These are phyloP conservation scores for Marchantia paleacea DNA, from an alignment of 225 moss, liverwort and hornwort genomes.

Conservation along the genomic window DNA sequence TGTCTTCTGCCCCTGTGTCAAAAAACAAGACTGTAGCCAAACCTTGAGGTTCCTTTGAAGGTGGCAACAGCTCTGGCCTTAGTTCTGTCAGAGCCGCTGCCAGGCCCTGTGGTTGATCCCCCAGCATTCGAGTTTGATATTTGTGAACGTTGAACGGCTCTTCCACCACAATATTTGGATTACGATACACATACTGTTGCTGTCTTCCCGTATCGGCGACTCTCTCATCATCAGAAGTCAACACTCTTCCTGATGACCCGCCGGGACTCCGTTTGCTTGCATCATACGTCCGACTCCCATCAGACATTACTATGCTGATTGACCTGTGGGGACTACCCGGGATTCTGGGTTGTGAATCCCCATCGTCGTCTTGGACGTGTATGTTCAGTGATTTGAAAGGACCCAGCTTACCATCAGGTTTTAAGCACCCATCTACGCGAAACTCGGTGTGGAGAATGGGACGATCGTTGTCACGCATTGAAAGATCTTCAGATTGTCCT, in stretches of 20 bases:
- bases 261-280: background rate
- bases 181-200: background rate
- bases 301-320: background rate
- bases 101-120: slow-evolving; percentile 13
- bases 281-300: background rate
- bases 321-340: slow-evolving; percentile 8
- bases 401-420: background rate
- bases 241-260: background rate
- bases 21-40: background rate
- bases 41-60: slow-evolving; percentile 4
- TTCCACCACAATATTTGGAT: background rate
- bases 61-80: background rate
- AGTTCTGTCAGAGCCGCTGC: background rate
- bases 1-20: background rate
- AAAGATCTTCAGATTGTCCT: background rate
- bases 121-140: slow-evolving; percentile 4
- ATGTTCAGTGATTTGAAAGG: background rate
- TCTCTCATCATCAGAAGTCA: background rate
- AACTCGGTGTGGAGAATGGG: slow-evolving; percentile 11
- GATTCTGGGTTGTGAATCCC: background rate
- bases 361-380: background rate
- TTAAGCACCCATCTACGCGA: slow-evolving; percentile 10
- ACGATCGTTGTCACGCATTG: background rate
- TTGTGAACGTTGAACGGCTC: slow-evolving; percentile 1
- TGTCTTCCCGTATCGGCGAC: background rate